phyloP scores from a whole-genome alignment of 2,329 filamentous ascomycete species.

The Scolecobasidium constrictum region DNA sequence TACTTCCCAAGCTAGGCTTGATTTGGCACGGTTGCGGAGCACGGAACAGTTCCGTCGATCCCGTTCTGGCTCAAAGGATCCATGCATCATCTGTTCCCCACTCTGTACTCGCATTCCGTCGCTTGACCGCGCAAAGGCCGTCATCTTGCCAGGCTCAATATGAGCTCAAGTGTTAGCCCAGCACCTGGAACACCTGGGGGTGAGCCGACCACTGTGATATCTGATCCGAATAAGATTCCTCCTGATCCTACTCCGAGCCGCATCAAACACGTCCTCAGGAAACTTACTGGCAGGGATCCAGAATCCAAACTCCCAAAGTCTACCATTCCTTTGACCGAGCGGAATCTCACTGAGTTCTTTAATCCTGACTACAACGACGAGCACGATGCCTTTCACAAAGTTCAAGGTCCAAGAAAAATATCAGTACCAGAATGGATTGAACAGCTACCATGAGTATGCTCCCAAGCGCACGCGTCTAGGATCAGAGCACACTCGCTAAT shows the following conservation, averaged over 20 bases:
- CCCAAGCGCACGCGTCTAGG: not conserved
- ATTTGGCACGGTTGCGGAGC: not conserved
- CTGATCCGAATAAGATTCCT: slow-evolving; percentile 5
- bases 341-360: slow-evolving; percentile 19
- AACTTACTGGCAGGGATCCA: not conserved
- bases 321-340: slow-evolving; percentile 15
- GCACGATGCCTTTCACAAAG: slow-evolving; percentile 51
- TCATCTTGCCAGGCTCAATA: too few species aligned
- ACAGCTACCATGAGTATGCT: slow-evolving; percentile 62
- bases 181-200: too few species aligned
- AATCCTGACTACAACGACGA: slow-evolving; percentile 20
- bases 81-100: too few species aligned
- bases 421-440: slow-evolving; percentile 69
- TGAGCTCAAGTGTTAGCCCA: too few species aligned
- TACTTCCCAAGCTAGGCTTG: too few species aligned
- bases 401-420: slow-evolving; percentile 59
- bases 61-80: too few species aligned
- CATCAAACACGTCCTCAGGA: slow-evolving; percentile 1
- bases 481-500: not conserved
- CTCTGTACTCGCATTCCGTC: not conserved
- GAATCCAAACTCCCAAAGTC: slow-evolving; percentile 2
- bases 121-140: not conserved
- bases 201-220: too few species aligned
- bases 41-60: not conserved
- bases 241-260: slow-evolving; percentile 2